Evolutionary conservation across 371 early-diverging fungal genomes (phyloP), one percentile per base, ranked within the genome.

Genomic region (Mucor piriformis): DNA sequence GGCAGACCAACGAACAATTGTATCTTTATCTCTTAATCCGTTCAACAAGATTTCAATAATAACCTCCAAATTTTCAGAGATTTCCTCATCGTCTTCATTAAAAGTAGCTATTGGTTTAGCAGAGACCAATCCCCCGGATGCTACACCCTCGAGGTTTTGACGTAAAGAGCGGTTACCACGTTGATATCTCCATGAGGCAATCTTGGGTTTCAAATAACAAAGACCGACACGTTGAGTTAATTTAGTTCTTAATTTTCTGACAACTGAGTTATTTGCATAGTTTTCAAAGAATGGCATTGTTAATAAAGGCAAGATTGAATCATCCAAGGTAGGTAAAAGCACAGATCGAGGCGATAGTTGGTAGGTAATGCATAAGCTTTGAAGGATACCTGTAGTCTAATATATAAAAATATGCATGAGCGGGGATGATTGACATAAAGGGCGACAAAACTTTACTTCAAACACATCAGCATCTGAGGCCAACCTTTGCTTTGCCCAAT

Each of bases 1-100:
- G 2, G 95, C 89, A 3, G 95, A 92, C 96, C 96, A 97, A 43
- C 99, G 87, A 3, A 95, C 94, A 57, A 95, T 89, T 0, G 97
- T 97, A 58, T 98, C 96, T 88, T 83, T 89, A 61, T 96, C 95
- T 11, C 88, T 81, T 15, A 97, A 76, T 7, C 90, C 91, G 37
- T 82, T 84, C 54, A 97, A 77, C 24, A 96, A 69, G 11, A 90
- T 80, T n/a, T 90, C 92, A 38, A 95, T 78, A 3, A 95, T 76
- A 12, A 77, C 75, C 60, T 95, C 95, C 16, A 93, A 64, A 24
- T 82, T 81, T 13, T 91, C 90, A 0, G 94, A 86, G 10, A 90
- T 67, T 21, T 86, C 85, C 21, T 78, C 82, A 0, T 86, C 83
- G 7, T 78, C 79, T 0, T 81, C 85, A 0, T 84, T 84, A 3